phyloP scores from a whole-genome alignment of 768 basidiomycete genomes.

The Suillus placidus region DNA sequence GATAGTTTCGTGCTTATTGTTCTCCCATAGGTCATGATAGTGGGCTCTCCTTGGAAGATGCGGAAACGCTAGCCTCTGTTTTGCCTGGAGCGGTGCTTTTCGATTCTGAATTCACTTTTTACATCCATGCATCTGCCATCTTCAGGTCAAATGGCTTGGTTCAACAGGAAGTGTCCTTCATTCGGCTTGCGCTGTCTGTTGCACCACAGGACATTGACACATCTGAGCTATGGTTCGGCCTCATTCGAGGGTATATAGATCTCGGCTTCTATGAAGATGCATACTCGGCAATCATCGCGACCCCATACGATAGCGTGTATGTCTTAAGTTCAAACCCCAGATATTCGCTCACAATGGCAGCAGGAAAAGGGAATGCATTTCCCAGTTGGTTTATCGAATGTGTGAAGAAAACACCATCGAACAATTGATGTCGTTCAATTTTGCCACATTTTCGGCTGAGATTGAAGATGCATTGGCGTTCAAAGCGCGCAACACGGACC shows the following conservation, averaged over 20 bases:
- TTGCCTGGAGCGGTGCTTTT: slow-evolving; percentile 60
- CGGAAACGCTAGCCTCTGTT: slow-evolving; percentile 60
- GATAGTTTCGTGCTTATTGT: not conserved
- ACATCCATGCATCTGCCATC: slow-evolving; percentile 72
- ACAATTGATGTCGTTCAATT: slow-evolving; percentile 78
- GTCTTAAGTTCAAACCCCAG: slow-evolving; percentile 35
- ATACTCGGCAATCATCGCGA: slow-evolving; percentile 74
- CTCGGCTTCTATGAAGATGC: slow-evolving; percentile 84
- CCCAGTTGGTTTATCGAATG: slow-evolving; percentile 86
- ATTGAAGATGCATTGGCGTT: slow-evolving; percentile 88
- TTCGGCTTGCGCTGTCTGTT: slow-evolving; percentile 78
- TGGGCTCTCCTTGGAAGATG: slow-evolving; percentile 59
- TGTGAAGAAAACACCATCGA: slow-evolving; percentile 87
- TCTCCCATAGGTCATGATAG: slow-evolving; percentile 46
- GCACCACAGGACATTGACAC: slow-evolving; percentile 56
- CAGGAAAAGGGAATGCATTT: slow-evolving; percentile 83
- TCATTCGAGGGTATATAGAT: slow-evolving; percentile 76
- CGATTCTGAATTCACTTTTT: slow-evolving; percentile 71
- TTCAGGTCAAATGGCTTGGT: slow-evolving; percentile 64
- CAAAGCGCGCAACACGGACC: slow-evolving; percentile 93
- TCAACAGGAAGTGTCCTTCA: slow-evolving; percentile 70
- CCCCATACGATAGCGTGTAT: slow-evolving; percentile 79
- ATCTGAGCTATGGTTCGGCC: slow-evolving; percentile 74
- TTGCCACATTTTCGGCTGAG: slow-evolving; percentile 81
- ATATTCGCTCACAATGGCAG: slow-evolving; percentile 15